Evolutionary conservation across 1,139 yeast species (phyloP).

Genomic region (Sugiyamaella xylanicola): DNA sequence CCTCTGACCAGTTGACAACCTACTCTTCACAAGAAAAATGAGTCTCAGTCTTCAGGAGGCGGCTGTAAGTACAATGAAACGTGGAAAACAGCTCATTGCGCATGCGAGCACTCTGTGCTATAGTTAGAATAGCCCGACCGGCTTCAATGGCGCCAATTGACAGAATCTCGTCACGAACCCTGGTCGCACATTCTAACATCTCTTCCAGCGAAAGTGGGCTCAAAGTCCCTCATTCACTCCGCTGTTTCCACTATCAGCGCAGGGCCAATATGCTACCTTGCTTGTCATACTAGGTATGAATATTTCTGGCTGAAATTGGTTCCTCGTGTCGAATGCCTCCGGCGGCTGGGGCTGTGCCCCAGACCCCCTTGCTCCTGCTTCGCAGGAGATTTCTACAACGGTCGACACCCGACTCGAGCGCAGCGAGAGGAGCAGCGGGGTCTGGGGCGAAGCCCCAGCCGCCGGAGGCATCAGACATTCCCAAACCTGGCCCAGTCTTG

Average conservation of each 20-base stretch:
- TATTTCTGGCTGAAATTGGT: no score
- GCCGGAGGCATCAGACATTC: neutral
- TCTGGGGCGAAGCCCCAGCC: neutral
- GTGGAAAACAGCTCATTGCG: no score
- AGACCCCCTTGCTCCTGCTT: no score
- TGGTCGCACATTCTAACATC: neutral
- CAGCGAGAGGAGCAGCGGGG: neutral
- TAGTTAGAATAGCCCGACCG: no score
- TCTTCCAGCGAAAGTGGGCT: constrained; percentile 21
- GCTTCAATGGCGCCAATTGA: neutral
- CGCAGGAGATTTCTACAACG: no score
- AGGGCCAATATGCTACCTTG: constrained; percentile 27
- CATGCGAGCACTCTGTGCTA: no score
- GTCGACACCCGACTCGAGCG: neutral
- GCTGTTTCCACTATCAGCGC: constrained; percentile 26
- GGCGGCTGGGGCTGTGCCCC: no score
- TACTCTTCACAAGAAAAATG: neutral
- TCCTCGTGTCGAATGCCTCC: no score
- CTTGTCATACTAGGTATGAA: constrained; percentile 27
- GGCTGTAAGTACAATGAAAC: neutral
- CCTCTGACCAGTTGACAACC: neutral
- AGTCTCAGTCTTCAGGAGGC: neutral
- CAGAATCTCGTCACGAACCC: neutral
- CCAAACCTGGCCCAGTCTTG: no score
- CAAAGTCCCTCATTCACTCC: constrained; percentile 23